Base-by-base conservation (phyloP, 2,329 filamentous ascomycete species). In the Zymoseptoria ardabiliae region DNA sequence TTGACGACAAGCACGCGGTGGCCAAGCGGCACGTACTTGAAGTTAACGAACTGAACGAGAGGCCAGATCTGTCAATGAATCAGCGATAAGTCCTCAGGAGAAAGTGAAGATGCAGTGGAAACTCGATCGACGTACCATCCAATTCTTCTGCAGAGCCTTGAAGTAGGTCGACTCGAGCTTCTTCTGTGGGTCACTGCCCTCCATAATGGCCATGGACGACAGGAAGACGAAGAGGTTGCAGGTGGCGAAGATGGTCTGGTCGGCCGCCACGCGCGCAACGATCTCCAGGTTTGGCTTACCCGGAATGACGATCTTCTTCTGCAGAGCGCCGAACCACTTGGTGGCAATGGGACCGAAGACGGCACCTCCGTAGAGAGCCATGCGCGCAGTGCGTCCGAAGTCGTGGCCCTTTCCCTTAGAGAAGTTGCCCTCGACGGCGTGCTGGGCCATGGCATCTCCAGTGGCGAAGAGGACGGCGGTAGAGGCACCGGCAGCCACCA, bases 401-500 rank as follows among this genome's bases (percentile, higher is more conserved):
- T 90, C 76, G 74, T 99, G 93, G 65, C 89, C 88, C 67, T 87
- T 77, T 13, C 35, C 35, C 20, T 23, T 53, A 23, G 89, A 66
- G 19, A 91, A 92, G 70, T 82, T 86, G 74, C 85, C 87, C 77
- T 97, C 93, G 61, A 99, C 89, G 41, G 85, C 81, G 77, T 97
- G 93, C 77, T 99, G 94, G 45, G 94, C 91, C 66, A 95, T 86
- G 61, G 88, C 81, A 77, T 99, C 94, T 69, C 94, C 94, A 13
- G 91, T 90, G 60, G 89, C 92, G 74, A 97, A 99, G 64, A 99
- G 86, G 61, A 97, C 83, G 54, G 90, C 89, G 48, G 93, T 97
- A 58, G 91, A 96, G 69, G 96, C 78, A 73, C 88, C 90, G 80
- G 96, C 91, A 10, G 93, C 97, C 70, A 97, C 84, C 68, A 97